Evolutionary conservation across 306 rosid genomes (phyloP), one percentile per base, ranked within the genome.

Genomic region (Nissolia schottii): DNA sequence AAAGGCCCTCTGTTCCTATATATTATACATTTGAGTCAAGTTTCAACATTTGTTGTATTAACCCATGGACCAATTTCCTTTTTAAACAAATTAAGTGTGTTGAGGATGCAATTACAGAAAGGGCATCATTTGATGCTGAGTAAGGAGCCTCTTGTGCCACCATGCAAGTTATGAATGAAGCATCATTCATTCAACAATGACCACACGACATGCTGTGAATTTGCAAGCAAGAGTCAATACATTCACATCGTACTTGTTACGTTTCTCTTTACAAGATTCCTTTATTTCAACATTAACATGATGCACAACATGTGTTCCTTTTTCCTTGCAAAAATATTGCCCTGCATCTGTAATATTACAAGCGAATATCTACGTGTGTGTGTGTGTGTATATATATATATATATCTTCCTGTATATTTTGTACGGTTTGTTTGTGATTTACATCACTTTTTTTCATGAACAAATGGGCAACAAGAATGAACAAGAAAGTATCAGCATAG

Each of bases 261-360:
- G 29, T 71, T 56, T 74, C 49, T 38, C 45, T 14, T 64, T 54
- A 77, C 78, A 81, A 73, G 75, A 82, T 85, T 65, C 80, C 79
- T 81, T n/a, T 81, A 79, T 79, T 79, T 79, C 83, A 77, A 79
- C 79, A 82, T 79, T 82, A 77, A 79, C 79, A 82, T 73, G 61
- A 73, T 72, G 71, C 84, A 77, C 79, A 38, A 74, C 75, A 67
- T 20, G 50, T 71, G 74, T 59, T 68, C 73, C 69, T 27, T 79
- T 63, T 34, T 72, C 73, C 79, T 79, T 66, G 80, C 84, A 71
- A 83, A 77, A 82, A 73, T n/a, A n/a, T 75, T 79, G 77, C 85
- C 85, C 81, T 77, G 76, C 74, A 77, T 61, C 72, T 79, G 83
- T 71, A 61, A 77, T 81, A 84, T 74, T 81, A 86, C 86, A 84